Conservation (phyloP, 768 basidiomycete species). For the Leccinum imitatum region DNA sequence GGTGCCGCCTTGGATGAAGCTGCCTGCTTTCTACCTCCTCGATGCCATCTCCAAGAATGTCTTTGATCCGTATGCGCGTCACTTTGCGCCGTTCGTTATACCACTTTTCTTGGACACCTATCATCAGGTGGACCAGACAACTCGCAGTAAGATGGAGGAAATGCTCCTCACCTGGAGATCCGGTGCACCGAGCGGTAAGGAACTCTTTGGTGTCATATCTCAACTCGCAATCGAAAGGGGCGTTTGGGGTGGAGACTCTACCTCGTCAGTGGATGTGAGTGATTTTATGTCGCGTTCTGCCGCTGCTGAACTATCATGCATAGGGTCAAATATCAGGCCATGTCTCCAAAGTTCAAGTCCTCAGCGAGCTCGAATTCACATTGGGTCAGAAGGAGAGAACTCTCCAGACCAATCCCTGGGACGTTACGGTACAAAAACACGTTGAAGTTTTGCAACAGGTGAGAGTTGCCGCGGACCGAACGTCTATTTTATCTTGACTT, state of each 20-base stretch:
- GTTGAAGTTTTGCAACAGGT: conserved; percentile 82
- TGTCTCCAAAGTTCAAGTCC: conserved; percentile 75
- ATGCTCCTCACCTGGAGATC: conserved; percentile 95
- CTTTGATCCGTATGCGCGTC: conserved; percentile 85
- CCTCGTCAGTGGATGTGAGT: conserved; percentile 41
- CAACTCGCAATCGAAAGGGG: conserved; percentile 84
- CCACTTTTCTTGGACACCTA: conserved; percentile 88
- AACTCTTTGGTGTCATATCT: conserved; percentile 80
- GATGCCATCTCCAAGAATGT: conserved; percentile 98
- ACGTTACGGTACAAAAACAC: conserved; percentile 43
- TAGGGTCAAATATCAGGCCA: conserved; percentile 41
- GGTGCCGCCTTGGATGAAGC: conserved; percentile 88
- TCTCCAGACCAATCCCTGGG: conserved; percentile 66
- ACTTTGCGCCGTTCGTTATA: conserved; percentile 80
- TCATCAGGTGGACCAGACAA: conserved; percentile 76
- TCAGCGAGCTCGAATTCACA: conserved; percentile 80
- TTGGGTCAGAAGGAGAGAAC: conserved; percentile 78
- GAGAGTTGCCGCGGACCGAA: conserved; percentile 23
- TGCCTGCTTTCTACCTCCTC: conserved; percentile 92
- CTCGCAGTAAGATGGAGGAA: conserved; percentile 95
- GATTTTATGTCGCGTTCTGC: background rate
- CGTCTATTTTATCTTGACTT: conserved; percentile 4
- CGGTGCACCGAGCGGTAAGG: conserved; percentile 74
- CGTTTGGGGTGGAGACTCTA: conserved; percentile 66
- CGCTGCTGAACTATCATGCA: conserved; percentile 16